Base-by-base conservation (phyloP, 2,329 filamentous ascomycete genomes). In the Apiospora malaysiana region DNA sequence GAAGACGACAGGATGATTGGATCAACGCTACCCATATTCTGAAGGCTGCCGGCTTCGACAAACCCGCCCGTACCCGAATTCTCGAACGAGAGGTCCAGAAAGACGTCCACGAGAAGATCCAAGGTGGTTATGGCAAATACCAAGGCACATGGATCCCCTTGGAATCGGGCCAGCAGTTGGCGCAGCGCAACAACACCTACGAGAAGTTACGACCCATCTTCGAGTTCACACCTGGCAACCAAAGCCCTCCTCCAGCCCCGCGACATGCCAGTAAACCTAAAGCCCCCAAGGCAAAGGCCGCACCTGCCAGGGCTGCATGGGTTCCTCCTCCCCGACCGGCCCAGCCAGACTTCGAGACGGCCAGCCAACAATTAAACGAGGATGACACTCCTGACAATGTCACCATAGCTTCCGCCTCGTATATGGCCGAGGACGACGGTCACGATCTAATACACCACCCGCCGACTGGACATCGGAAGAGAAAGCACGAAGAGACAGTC, bases 11-110 rank as follows among this genome's bases (percentile, higher is more conserved):
- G 69, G 96, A 99, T 82, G 91, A 98, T 82, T 99, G 95, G 94
- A 96, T 99, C 84, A 99, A 99, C 86, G 96, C 96, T n/a, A 99
- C 96, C 69, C 96, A 99, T 80, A 98, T 99, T 72, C 85, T 99
- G 67, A 99, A 99, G 80, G 94, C 97, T 51, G 96, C 96, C 73
- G 95, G 95, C 70, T 97, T 97, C 79, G 96, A 99, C 82, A 99
- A 99, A 82, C 96, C 96, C 2, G 94, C 95, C 16, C 89, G 96
- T 79, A 99, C 96, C 51, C 90, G 96, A 74, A 98, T 99, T 71
- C 88, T 99, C 6, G 96, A 99, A 83, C 90, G 96, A 75, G 96
- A 99, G 79, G 95, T 99, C 9, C 96, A 99, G 79, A 98, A 97
- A 81, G 95, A 97, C 59, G 88, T 93, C 6, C 96, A 99, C 80